These are phyloP conservation scores for Halophytophthora polymorphica DNA, from an alignment of 352 stramenopile genomes.

Conservation along the genomic window DNA sequence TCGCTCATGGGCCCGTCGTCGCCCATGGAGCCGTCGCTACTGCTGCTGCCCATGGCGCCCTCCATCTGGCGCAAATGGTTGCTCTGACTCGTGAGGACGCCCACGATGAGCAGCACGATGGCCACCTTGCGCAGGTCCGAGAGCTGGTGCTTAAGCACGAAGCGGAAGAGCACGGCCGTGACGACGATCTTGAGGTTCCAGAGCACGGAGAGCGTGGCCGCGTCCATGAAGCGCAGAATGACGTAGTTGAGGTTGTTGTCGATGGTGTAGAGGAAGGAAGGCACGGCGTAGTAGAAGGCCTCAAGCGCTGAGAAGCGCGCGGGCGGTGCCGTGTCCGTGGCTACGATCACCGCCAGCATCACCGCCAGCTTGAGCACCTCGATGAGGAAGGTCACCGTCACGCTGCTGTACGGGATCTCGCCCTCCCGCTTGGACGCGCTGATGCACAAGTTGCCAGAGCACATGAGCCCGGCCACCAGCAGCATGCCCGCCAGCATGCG, in stretches of 20 bases:
- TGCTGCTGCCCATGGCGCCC: conserved; percentile 7
- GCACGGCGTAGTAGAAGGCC: conserved; percentile 71
- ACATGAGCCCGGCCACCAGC: conserved; percentile 63
- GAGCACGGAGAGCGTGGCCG: conserved; percentile 80
- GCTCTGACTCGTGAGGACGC: conserved; percentile 78
- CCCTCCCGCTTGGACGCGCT: conserved; percentile 78
- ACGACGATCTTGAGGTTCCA: conserved; percentile 90
- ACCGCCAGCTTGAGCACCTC: conserved; percentile 78
- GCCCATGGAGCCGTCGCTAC: conserved; percentile 7
- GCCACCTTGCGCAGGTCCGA: conserved; percentile 73
- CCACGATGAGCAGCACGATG: conserved; percentile 71
- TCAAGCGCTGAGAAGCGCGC: conserved; percentile 48
- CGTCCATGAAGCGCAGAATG: conserved; percentile 85
- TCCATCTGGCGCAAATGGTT: conserved; percentile 54
- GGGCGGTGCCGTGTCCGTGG: conserved; percentile 34
- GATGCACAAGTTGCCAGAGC: conserved; percentile 80
- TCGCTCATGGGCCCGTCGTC: conserved; percentile 8
- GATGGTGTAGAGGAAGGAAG: conserved; percentile 83
- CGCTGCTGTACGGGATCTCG: conserved; percentile 78
- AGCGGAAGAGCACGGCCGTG: conserved; percentile 79
- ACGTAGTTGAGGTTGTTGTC: conserved; percentile 89
- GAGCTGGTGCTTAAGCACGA: conserved; percentile 71
- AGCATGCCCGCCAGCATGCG: conserved; percentile 65
- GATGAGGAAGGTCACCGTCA: conserved; percentile 83
- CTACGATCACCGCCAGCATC: conserved; percentile 39